Evolutionary conservation across 306 rosid genomes (phyloP).

Genomic region (Acmispon strigosus): DNA sequence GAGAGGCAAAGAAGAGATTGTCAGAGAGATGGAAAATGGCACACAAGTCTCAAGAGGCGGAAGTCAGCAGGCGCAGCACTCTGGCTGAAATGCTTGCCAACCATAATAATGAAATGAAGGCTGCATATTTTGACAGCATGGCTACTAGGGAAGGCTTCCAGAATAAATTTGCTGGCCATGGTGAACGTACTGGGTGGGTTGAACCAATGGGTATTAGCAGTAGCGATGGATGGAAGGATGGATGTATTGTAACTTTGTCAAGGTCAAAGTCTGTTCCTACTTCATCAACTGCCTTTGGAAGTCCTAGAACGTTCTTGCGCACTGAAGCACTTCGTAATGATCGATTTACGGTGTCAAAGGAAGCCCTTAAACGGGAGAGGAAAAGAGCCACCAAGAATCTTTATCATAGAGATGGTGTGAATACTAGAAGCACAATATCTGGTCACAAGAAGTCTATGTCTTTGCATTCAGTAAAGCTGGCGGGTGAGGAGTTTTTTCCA

Average conservation of each 20-base stretch:
- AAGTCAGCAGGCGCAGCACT: conserved; percentile 66
- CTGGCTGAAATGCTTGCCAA: conserved; percentile 93
- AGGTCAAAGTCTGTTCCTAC: conserved; percentile 91
- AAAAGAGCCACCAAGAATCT: conserved; percentile 30
- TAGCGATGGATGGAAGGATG: conserved; percentile 96
- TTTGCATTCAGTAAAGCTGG: conserved; percentile 40
- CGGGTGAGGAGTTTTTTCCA: conserved; percentile 33
- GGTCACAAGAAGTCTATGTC: conserved; percentile 48
- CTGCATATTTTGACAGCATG: conserved; percentile 29
- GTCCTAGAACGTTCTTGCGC: conserved; percentile 37
- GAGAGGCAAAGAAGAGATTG: conserved; percentile 92
- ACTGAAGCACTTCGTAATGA: conserved; percentile 45
- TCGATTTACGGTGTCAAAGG: conserved; percentile 42
- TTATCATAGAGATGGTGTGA: conserved; percentile 34
- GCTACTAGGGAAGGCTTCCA: conserved; percentile 29
- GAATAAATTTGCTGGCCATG: conserved; percentile 34
- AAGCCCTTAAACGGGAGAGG: conserved; percentile 44
- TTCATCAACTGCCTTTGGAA: conserved; percentile 60
- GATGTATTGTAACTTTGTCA: conserved; percentile 42
- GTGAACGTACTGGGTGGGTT: conserved; percentile 33
- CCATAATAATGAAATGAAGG: conserved; percentile 48
- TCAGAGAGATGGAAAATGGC: conserved; percentile 87
- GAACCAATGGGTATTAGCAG: conserved; percentile 97
- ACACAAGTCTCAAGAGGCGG: conserved; percentile 51
- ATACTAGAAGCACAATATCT: conserved; percentile 40